A percentile compares a stretch with the other conserved stretches of the same genome.
Evolutionary conservation across 345 rosid species (phyloP).

Genomic region (Mangifera indica): DNA sequence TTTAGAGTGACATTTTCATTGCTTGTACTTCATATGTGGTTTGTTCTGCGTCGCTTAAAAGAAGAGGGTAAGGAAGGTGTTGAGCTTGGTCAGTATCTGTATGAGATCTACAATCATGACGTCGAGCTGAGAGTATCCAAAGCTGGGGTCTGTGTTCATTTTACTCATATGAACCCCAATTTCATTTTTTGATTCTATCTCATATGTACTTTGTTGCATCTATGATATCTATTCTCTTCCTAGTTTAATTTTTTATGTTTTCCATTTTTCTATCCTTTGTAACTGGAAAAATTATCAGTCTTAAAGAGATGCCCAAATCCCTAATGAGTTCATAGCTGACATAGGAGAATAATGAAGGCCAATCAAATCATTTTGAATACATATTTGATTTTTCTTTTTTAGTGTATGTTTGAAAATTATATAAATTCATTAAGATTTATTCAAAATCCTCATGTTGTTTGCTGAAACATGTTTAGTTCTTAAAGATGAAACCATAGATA

Average conservation of each 20-base stretch:
- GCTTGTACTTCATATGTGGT: constrained; percentile 97
- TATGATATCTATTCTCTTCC: not conserved
- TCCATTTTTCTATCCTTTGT: constrained; percentile 18
- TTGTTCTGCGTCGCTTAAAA: constrained; percentile 72
- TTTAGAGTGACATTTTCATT: constrained; percentile 74
- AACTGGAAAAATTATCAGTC: constrained; percentile 61
- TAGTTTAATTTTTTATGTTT: constrained; percentile 19
- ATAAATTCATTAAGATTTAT: not conserved
- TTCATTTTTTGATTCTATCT: constrained; percentile 6
- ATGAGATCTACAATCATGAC: constrained; percentile 92
- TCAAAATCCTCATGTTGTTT: not conserved
- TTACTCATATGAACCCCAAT: constrained; percentile 1
- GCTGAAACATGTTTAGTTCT: not conserved
- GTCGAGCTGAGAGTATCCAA: constrained; percentile 90
- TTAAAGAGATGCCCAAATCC: constrained; percentile 31
- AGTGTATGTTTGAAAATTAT: not conserved
- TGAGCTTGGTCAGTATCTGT: constrained; percentile 84
- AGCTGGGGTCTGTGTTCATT: constrained; percentile 65
- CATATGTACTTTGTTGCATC: not conserved
- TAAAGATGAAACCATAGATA: not conserved
- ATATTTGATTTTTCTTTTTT: constrained; percentile 27
- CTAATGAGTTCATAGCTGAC: too few species aligned
- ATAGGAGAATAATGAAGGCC: constrained; percentile 47
- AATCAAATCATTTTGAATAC: constrained; percentile 68
- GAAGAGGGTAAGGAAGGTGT: constrained; percentile 90